phyloP scores from a whole-genome alignment of 140 eudicot species.

The Ambrosia hybrid region DNA sequence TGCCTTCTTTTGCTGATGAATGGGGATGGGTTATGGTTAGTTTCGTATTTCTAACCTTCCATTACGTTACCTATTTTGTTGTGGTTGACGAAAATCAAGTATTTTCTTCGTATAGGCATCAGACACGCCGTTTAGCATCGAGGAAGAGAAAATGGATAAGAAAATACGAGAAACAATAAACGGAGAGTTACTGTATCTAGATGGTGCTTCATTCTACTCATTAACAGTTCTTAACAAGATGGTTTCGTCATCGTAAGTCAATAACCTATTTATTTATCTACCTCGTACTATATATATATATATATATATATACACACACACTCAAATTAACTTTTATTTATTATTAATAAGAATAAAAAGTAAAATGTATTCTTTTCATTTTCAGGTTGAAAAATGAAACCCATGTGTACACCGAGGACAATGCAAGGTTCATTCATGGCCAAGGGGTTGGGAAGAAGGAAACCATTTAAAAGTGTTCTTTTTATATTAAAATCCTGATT shows the following conservation, averaged over 20 bases:
- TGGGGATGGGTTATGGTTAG: constrained; percentile 99
- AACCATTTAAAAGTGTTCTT: not conserved
- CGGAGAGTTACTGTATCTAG: constrained; percentile 62
- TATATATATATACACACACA: too few relatives aligned
- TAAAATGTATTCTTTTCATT: not conserved
- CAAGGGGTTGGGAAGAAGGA: constrained; percentile 57
- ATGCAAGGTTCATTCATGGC: constrained; percentile 78
- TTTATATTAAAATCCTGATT: too few relatives aligned
- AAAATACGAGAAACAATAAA: constrained; percentile 56
- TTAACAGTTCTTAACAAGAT: constrained; percentile 71
- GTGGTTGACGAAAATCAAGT: not conserved
- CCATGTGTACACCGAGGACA: constrained; percentile 76
- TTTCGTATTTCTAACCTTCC: not conserved
- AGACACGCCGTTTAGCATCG: constrained; percentile 58
- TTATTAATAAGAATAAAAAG: too few relatives aligned
- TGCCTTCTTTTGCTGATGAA: constrained; percentile 94
- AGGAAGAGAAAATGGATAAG: constrained; percentile 59
- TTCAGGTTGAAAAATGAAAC: constrained; percentile 74
- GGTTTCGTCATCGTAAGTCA: constrained; percentile 54
- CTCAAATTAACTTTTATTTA: too few relatives aligned
- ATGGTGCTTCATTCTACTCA: constrained; percentile 66
- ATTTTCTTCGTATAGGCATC: constrained; percentile 53
- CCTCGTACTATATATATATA: not conserved
- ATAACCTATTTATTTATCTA: not conserved
- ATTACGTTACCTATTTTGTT: not conserved